These are phyloP conservation scores for Xylariaceae sp. DNA, from an alignment of 2,329 filamentous ascomycete species.

Conservation along the genomic window DNA sequence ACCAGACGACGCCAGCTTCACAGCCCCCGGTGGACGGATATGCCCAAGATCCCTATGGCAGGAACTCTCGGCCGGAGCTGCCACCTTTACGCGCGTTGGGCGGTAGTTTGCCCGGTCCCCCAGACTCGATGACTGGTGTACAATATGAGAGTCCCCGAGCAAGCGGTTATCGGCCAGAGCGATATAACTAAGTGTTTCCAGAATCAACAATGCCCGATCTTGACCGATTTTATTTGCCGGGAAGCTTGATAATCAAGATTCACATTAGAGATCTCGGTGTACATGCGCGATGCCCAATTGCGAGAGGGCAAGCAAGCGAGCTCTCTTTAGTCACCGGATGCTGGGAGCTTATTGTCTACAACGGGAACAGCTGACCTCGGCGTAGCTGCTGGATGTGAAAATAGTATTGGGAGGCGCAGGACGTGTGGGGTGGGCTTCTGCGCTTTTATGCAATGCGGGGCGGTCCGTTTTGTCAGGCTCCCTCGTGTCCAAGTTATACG, in stretches of 20 bases:
- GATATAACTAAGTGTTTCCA: slow-evolving; percentile 23
- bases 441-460: slow-evolving; percentile 15
- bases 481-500: not conserved
- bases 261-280: slow-evolving; percentile 12
- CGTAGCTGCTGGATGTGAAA: slow-evolving; percentile 11
- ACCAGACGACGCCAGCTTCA: slow-evolving; percentile 26
- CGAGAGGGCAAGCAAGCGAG: slow-evolving; percentile 1
- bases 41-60: slow-evolving; percentile 27
- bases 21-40: slow-evolving; percentile 31
- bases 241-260: slow-evolving; percentile 13
- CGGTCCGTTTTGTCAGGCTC: slow-evolving; percentile 6
- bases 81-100: slow-evolving; percentile 53
- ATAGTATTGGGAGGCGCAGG: slow-evolving; percentile 10
- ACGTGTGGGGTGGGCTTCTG: slow-evolving; percentile 6
- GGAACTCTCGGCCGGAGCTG: slow-evolving; percentile 42
- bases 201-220: slow-evolving; percentile 7
- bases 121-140: slow-evolving; percentile 62
- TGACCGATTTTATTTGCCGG: slow-evolving; percentile 17
- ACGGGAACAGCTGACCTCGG: slow-evolving; percentile 2
- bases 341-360: not conserved
- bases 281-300: slow-evolving; percentile 15
- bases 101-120: slow-evolving; percentile 38
- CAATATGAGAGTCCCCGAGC: slow-evolving; percentile 52
- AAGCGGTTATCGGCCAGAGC: slow-evolving; percentile 42
- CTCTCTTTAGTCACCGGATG: not conserved